Base-by-base conservation (phyloP, 345 rosid species). In the Melaleuca quinquenervia region DNA sequence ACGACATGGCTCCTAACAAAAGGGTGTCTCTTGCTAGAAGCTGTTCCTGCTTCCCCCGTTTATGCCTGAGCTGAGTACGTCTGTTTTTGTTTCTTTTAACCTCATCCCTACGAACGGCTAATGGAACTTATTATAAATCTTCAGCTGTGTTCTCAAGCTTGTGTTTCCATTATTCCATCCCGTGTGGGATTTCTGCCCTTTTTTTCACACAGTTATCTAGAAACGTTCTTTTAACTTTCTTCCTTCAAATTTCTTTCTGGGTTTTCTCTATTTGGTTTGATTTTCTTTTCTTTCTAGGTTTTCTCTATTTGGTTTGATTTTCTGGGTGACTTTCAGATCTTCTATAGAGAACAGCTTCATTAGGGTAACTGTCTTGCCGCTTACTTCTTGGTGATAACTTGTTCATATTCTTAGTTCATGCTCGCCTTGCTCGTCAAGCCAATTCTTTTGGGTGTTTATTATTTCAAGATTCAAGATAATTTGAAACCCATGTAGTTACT, bases 1-100 rank as follows among this genome's bases (percentile, higher is more conserved):
- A 89, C 89, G 90, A 93, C 92, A 94, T 92, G 93, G 93, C 91
- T 93, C 94, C 96, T 87, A 89, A 87, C 89, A 80, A 75, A 85
- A 91, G 92, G 95, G 95, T 32, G 89, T 90, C 92, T 88, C 86
- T 87, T 82, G 88, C 84, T 87, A 87, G 92, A 86, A 88, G 86
- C 90, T 87, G 86, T 80, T 80, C 60, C 89, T 36, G 78, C 24
- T 70, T 18, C 78, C 36, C 32, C 78, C 78, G 32, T 41, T 32
- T 32, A 41, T 64, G 24, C 78, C 78, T 32, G 45, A 32, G 78
- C 78, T 32, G 45, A 32, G 78, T 70, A 70, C 78, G 78, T 70
- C 78, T 70, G 32, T 32, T 70, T 70, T 32, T 20, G 76, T 64
- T 32, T 64, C 24, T 32, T 70, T 70, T 70, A 8, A 70, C 48